A percentile compares a stretch with the other conserved stretches of the same genome.
phyloP scores from a whole-genome alignment of 306 rosid genomes.

The Acacia confusa region DNA sequence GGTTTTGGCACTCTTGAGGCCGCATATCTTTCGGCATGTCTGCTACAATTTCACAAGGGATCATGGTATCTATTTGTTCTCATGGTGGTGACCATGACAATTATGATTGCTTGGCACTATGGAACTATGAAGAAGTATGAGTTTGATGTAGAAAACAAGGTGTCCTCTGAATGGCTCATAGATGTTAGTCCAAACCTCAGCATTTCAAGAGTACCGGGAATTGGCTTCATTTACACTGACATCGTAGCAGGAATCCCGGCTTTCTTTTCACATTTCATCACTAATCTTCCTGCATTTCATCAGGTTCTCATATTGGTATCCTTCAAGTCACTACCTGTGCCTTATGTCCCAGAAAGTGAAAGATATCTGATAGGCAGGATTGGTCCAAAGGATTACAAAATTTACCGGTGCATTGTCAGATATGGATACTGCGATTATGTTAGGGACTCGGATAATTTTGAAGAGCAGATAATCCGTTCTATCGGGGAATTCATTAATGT shows the following conservation, averaged over 20 bases:
- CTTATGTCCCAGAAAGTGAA: conserved; percentile 54
- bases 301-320: conserved; percentile 75
- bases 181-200: conserved; percentile 67
- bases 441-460: conserved; percentile 67
- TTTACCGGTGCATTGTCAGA: conserved; percentile 78
- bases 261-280: conserved; percentile 81
- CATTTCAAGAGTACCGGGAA: conserved; percentile 73
- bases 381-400: conserved; percentile 57
- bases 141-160: conserved; percentile 72
- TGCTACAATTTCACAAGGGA: conserved; percentile 72
- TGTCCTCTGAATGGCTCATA: conserved; percentile 70
- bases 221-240: conserved; percentile 80
- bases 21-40: conserved; percentile 60
- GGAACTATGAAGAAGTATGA: conserved; percentile 83
- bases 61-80: conserved; percentile 78
- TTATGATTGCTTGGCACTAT: conserved; percentile 82
- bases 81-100: conserved; percentile 49
- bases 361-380: conserved; percentile 78
- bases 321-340: conserved; percentile 71
- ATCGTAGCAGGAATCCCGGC: conserved; percentile 78
- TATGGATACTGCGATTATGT: conserved; percentile 68
- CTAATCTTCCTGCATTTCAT: conserved; percentile 84
- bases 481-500: conserved; percentile 74
- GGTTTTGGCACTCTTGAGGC: conserved; percentile 63
- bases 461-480: conserved; percentile 70